Conservation (phyloP, 169 alveolate species). For the Plasmodium relictum region DNA sequence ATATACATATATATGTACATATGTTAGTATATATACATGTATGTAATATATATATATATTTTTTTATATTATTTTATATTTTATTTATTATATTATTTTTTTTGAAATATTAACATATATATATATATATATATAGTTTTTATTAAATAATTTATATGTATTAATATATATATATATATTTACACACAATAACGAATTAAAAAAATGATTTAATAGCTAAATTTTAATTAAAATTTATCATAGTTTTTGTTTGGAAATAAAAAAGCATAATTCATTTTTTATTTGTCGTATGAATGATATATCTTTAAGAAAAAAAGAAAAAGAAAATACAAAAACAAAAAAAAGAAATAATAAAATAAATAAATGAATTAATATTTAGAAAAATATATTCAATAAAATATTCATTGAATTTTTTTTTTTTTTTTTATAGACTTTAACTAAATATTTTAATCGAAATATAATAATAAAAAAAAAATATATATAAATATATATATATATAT, state of each 20-base stretch:
- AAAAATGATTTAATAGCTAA: constrained; percentile 23
- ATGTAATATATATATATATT: too few relatives aligned
- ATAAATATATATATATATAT: neutral
- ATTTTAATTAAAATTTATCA: neutral
- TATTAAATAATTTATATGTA: neutral
- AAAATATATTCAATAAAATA: neutral
- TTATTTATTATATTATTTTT: too few relatives aligned
- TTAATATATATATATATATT: neutral
- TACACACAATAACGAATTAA: constrained; percentile 33
- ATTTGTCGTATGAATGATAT: too few relatives aligned
- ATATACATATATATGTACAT: too few relatives aligned
- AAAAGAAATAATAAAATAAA: neutral
- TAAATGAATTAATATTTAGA: neutral
- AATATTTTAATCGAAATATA: neutral
- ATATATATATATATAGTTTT: too few relatives aligned
- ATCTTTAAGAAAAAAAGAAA: neutral
- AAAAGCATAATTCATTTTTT: too few relatives aligned
- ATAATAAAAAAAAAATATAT: neutral
- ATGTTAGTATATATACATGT: too few relatives aligned
- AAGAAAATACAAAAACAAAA: constrained; percentile 10
- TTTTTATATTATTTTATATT: too few relatives aligned
- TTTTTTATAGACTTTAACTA: constrained; percentile 51
- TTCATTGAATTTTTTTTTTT: constrained; percentile 2
- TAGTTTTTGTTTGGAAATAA: too few relatives aligned
- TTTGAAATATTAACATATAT: too few relatives aligned